Conservation (phyloP, 495 filamentous ascomycete genomes). For the Elaphomyces granulatus region DNA sequence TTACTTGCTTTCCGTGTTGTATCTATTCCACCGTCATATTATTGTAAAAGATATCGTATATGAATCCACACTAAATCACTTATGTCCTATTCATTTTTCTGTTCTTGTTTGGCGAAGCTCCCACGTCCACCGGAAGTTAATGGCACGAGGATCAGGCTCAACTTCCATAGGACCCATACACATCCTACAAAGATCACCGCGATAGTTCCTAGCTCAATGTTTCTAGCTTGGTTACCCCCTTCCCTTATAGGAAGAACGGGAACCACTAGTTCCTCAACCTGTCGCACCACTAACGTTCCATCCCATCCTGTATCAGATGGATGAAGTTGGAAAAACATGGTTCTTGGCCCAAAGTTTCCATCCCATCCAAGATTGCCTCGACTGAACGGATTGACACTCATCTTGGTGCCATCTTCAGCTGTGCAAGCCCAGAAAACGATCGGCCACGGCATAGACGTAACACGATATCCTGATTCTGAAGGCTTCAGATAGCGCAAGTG, state of each 20-base stretch:
- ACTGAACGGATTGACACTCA: slow-evolving; percentile 77
- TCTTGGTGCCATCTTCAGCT: slow-evolving; percentile 55
- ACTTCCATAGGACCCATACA: slow-evolving; percentile 57
- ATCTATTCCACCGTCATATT: too few relatives aligned
- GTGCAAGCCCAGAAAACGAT: slow-evolving; percentile 88
- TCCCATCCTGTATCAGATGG: slow-evolving; percentile 31
- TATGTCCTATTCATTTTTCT: slow-evolving; percentile 1
- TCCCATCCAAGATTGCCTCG: slow-evolving; percentile 74
- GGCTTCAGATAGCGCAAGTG: slow-evolving; percentile 76
- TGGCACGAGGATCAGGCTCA: slow-evolving; percentile 28
- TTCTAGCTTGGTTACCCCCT: slow-evolving; percentile 38
- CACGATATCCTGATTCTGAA: slow-evolving; percentile 33
- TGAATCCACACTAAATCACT: too few relatives aligned
- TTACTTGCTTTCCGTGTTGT: background rate
- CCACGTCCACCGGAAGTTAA: too few relatives aligned
- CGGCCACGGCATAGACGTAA: slow-evolving; percentile 48
- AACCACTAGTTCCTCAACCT: slow-evolving; percentile 49
- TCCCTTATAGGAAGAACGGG: slow-evolving; percentile 46
- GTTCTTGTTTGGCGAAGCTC: too few relatives aligned
- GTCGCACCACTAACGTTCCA: slow-evolving; percentile 5
- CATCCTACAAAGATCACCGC: slow-evolving; percentile 55
- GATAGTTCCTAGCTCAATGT: slow-evolving; percentile 59
- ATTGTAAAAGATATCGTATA: too few relatives aligned
- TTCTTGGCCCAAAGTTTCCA: slow-evolving; percentile 60
- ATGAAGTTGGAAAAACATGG: slow-evolving; percentile 74